A percentile compares a stretch with the other conserved stretches of the same genome.
Conservation (phyloP, 768 basidiomycete species). For the Exsudoporus frostii region DNA sequence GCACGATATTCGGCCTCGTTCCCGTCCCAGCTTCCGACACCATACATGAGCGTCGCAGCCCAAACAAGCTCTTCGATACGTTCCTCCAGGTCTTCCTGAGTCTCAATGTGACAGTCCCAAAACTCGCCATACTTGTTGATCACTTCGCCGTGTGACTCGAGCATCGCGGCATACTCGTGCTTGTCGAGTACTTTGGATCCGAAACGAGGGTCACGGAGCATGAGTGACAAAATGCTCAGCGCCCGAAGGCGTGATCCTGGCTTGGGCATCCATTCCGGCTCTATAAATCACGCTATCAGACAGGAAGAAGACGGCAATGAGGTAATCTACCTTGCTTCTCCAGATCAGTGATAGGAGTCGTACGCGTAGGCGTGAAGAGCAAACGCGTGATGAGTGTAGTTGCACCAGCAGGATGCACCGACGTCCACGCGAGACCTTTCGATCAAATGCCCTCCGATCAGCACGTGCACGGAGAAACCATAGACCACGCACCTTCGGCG, state of each 20-base stretch:
- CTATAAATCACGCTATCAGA: constrained; percentile 3
- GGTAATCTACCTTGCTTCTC: constrained; percentile 17
- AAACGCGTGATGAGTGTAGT: constrained; percentile 36
- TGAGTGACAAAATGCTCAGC: constrained; percentile 50
- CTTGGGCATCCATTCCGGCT: constrained; percentile 26
- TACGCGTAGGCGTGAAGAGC: constrained; percentile 24
- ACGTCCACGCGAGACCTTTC: constrained; percentile 58
- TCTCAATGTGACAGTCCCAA: constrained; percentile 43
- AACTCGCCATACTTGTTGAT: constrained; percentile 43
- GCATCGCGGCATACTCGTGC: constrained; percentile 34
- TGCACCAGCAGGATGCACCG: constrained; percentile 44
- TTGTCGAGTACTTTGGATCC: constrained; percentile 29
- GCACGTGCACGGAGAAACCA: not conserved
- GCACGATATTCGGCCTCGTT: constrained; percentile 44
- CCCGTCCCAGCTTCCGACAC: constrained; percentile 50
- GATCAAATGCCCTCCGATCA: not conserved
- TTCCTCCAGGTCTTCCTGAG: constrained; percentile 38
- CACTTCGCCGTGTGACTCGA: constrained; percentile 37
- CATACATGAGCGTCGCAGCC: constrained; percentile 56
- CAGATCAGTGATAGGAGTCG: constrained; percentile 18
- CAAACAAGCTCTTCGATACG: constrained; percentile 66
- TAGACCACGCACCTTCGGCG: constrained; percentile 49
- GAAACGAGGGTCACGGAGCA: constrained; percentile 49
- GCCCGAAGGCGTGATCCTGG: constrained; percentile 38
- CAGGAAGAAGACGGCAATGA: not conserved